Percentiles rank a stretch among this genome's conserved stretches.
phyloP scores from a whole-genome alignment of 371 early-diverging fungal species.

The Lichtheimia ramosa region DNA sequence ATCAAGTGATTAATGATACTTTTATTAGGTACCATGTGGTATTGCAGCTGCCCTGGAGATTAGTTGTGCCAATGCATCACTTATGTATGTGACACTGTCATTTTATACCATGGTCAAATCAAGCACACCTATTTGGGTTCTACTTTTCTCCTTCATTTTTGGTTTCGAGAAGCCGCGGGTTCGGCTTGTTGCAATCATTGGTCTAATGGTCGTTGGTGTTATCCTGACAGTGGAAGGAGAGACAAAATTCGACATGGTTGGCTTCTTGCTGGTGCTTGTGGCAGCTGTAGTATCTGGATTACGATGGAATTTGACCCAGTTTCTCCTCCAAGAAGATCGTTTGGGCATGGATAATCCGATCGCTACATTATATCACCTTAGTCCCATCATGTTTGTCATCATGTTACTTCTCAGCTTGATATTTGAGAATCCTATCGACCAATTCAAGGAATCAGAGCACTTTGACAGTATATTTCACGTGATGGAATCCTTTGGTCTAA shows the following conservation, averaged over 20 bases:
- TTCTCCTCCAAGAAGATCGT: slow-evolving; percentile 66
- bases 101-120: slow-evolving; percentile 98
- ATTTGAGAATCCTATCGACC: slow-evolving; percentile 63
- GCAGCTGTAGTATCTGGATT: slow-evolving; percentile 83
- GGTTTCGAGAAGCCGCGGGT: slow-evolving; percentile 75
- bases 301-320: slow-evolving; percentile 84
- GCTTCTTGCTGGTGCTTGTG: slow-evolving; percentile 64
- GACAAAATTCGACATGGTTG: slow-evolving; percentile 71
- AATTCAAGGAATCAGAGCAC: slow-evolving; percentile 45
- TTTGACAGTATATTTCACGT: slow-evolving; percentile 39
- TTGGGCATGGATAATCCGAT: slow-evolving; percentile 80
- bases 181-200: slow-evolving; percentile 69
- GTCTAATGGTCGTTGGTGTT: slow-evolving; percentile 82
- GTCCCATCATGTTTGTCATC: slow-evolving; percentile 74
- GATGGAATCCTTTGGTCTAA: slow-evolving; percentile 48
- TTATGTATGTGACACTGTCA: slow-evolving; percentile 81
- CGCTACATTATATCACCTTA: slow-evolving; percentile 73
- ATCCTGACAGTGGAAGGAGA: slow-evolving; percentile 81
- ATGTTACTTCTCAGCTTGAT: slow-evolving; percentile 52
- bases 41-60: slow-evolving; percentile 89
- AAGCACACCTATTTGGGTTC: slow-evolving; percentile 83
- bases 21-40: slow-evolving; percentile 75
- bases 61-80: slow-evolving; percentile 82
- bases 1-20: too few relatives aligned
- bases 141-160: slow-evolving; percentile 89